Evolutionary conservation across 352 stramenopile genomes (phyloP), one percentile per base, ranked within the genome.

Genomic region (Phytophthora fragariaefolia): DNA sequence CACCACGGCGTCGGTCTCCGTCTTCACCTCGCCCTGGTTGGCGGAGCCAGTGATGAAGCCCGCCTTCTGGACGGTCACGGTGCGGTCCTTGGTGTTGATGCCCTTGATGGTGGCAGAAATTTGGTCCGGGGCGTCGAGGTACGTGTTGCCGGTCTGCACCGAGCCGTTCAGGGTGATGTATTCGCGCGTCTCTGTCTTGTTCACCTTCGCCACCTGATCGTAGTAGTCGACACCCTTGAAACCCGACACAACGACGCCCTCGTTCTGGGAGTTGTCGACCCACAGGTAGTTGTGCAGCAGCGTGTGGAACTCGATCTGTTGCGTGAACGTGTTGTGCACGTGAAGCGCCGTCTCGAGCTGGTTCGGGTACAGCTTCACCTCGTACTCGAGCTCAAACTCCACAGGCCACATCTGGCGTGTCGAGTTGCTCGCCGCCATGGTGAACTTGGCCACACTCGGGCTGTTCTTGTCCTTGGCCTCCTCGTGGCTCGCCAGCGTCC

Each of bases 271-370:
- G 48, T 95, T 82, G 36, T 96, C 77, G 23, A 98, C 85, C 18
- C 74, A 71, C 52, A 97, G 91, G 73, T 99, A 99, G 26, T 95
- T 98, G 79, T 99, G 96, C 38, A 98, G 77, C 17, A 99, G 76
- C 42, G 92, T 86, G 68, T 99, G 93, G 73, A 98, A 98, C 49
- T 86, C 62, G 65, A 98, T 98, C 66, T 86, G 75, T 12, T 49
- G 48, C 4, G 65, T 66, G 49, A 82, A 88, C 28, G 73, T 95
- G 85, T 99, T 99, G 53, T 86, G 78, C 18, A 98, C 82, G 42
- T 76, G 72, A 32, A 98, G 60, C 13, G 71, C 85, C 17, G 85
- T 97, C n/a, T 77, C 71, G 15, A 98, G 76, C 20, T 73, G 58
- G 28, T 83, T 71, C 1, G 56, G 69, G 47, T 79, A 69, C 52